Conservation (phyloP, 1,284 basidiomycete genomes). For the Puccinia polysora region DNA sequence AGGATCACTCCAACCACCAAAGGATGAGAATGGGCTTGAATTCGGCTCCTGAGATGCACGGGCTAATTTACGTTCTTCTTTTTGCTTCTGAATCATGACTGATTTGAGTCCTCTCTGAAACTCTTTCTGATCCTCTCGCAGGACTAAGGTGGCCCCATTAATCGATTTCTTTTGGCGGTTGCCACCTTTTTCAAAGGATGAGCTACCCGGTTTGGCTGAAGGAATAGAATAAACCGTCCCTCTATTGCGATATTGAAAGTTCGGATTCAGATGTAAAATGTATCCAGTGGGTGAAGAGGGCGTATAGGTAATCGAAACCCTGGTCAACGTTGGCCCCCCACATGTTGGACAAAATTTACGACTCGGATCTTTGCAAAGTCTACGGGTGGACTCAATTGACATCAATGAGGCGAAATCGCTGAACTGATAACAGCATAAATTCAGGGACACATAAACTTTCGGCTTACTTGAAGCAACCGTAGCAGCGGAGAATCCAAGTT, state of each 20-base stretch:
- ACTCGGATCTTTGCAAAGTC: constrained; percentile 89
- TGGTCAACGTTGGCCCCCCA: constrained; percentile 83
- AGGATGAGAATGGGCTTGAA: constrained; percentile 49
- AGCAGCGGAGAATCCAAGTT: constrained; percentile 93
- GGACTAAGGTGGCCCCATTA: constrained; percentile 60
- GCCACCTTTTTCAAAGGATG: constrained; percentile 59
- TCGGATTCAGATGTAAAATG: constrained; percentile 76
- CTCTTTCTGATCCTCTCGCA: constrained; percentile 83
- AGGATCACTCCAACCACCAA: constrained; percentile 75
- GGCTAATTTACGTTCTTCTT: constrained; percentile 71
- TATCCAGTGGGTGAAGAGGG: constrained; percentile 55
- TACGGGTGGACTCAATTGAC: constrained; percentile 52
- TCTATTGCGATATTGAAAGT: constrained; percentile 87
- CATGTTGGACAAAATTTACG: constrained; percentile 98
- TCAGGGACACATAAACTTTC: no score
- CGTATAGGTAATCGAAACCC: constrained; percentile 76
- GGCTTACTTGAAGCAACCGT: constrained; percentile 96
- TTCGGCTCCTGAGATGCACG: constrained; percentile 58
- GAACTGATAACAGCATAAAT: no score
- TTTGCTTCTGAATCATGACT: constrained; percentile 65
- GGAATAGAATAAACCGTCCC: constrained; percentile 94
- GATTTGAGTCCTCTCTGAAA: constrained; percentile 75
- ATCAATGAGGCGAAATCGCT: neutral
- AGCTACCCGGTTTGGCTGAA: constrained; percentile 78
- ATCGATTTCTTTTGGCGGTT: constrained; percentile 41